A percentile compares a stretch with the other conserved stretches of the same genome.
These are phyloP conservation scores for Balamuthia mandrillaris DNA, from an alignment of 208 protist genomes.

Conservation along the genomic window DNA sequence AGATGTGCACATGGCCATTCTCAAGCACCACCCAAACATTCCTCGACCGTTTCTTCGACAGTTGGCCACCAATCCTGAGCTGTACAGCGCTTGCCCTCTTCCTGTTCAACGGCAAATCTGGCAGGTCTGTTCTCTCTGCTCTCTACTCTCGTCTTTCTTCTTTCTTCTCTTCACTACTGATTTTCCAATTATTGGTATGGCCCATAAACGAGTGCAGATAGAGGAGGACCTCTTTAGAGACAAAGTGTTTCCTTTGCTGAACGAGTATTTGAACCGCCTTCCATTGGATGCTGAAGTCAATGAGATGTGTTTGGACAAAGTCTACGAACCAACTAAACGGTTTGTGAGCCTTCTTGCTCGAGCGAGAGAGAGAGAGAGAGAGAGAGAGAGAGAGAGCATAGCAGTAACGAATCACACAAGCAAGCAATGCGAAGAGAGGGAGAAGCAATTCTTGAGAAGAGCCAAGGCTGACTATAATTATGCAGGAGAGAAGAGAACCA, in stretches of 20 bases:
- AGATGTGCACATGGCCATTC: conserved; percentile 40
- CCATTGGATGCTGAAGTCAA: conserved; percentile 28
- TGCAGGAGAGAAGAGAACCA: not conserved
- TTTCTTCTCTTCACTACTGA: not conserved
- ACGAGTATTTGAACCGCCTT: conserved; percentile 36
- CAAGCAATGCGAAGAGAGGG: conserved; percentile 28
- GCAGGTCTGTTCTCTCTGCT: not conserved
- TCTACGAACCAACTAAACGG: too few species aligned
- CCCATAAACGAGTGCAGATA: not conserved
- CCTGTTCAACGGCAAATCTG: conserved; percentile 50
- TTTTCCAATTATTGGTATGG: not conserved
- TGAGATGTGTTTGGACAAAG: too few species aligned
- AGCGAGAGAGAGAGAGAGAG: too few species aligned
- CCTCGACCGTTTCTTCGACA: conserved; percentile 30
- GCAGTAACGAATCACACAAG: not conserved
- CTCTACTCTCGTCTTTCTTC: not conserved
- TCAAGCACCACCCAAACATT: conserved; percentile 38
- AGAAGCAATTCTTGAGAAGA: too few species aligned
- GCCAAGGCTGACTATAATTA: too few species aligned
- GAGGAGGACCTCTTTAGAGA: conserved; percentile 44
- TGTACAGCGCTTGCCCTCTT: conserved; percentile 48
- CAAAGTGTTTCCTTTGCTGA: conserved; percentile 17
- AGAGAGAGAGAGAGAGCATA: too few species aligned
- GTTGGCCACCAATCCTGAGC: conserved; percentile 14
- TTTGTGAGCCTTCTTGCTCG: too few species aligned